Evolutionary conservation across 2,329 filamentous ascomycete genomes (phyloP).

Genomic region (Alternaria hordeiaustralica): DNA sequence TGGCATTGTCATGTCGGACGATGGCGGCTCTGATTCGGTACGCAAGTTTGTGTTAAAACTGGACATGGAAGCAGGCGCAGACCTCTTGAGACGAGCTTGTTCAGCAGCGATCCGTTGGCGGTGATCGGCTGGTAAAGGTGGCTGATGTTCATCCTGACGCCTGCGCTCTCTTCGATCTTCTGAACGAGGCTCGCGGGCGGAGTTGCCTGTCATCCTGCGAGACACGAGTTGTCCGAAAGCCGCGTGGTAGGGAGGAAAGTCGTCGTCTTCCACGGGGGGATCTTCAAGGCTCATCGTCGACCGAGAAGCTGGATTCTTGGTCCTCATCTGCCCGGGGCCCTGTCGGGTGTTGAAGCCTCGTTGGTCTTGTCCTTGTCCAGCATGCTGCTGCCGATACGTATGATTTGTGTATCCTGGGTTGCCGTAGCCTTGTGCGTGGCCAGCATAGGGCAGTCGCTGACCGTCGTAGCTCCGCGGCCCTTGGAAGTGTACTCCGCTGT

Average conservation of each 20-base stretch:
- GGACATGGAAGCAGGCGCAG: constrained; percentile 35
- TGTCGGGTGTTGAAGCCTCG: not conserved
- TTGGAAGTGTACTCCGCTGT: constrained; percentile 25
- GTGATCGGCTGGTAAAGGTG: constrained; percentile 31
- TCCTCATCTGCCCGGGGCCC: constrained; percentile 27
- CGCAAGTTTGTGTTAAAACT: constrained; percentile 41
- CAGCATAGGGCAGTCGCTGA: constrained; percentile 10
- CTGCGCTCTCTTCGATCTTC: not conserved
- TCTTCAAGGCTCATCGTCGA: constrained; percentile 27
- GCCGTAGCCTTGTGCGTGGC: constrained; percentile 1
- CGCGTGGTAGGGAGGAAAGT: not conserved
- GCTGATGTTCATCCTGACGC: not conserved
- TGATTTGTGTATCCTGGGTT: not conserved
- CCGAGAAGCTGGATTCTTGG: constrained; percentile 32
- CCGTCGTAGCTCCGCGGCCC: constrained; percentile 23
- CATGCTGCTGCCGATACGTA: not conserved
- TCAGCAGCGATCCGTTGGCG: constrained; percentile 29
- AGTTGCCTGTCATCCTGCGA: not conserved
- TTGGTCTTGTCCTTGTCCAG: constrained; percentile 1
- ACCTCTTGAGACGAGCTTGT: constrained; percentile 27
- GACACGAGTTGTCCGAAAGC: constrained; percentile 18
- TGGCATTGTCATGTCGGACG: constrained; percentile 53
- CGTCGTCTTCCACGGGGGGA: constrained; percentile 2
- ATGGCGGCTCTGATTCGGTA: constrained; percentile 50
- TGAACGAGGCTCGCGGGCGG: not conserved